Base-by-base conservation (phyloP, 1,284 basidiomycete species). In the Porogramme epimiltina region DNA sequence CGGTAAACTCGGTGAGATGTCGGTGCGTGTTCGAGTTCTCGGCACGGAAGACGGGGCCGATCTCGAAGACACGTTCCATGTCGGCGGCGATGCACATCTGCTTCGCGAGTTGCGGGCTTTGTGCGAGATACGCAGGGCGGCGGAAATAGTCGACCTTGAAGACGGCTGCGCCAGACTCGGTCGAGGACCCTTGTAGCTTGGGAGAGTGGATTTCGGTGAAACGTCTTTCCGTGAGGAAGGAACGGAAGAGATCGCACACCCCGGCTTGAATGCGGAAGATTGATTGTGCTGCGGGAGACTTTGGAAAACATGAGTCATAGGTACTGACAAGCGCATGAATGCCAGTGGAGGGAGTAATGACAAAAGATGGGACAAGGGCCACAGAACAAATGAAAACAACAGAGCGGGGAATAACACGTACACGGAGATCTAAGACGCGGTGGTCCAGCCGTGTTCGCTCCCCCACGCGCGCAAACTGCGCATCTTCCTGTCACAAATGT, bases 71-170 rank as follows among this genome's bases (percentile, higher is more conserved):
- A 41, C 79, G 68, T 58, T 85, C 85, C 73, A 88, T 81, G 69
- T 88, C 86, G 47, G 81, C 84, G 18, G 85, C 80, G 54, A 89
- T 87, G 59, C 82, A 84, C 85, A 88, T 88, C 73, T 89, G 85
- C 73, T 89, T 89, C 50, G 82, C 82, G 22, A 88, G 74, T 70
- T 89, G 86, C 38, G 86, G 86, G 55, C 77, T 80, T 70, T 88
- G 86, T 8, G 86, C 86, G 16, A 89, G 74, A 75, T 84, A 88
- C 4, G 85, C 86, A 16, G 67, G 59, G 3, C 80, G 72, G 57
- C 86, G 79, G 70, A 89, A 89, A 73, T 89, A 89, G 52, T 79
- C 75, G 22, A 89, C 82, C 67, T 85, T 85, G 77, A 89, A 89
- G n/a, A 89, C 85, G 9, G 66, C 77, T 1, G 86, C 78, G 9